Evolutionary conservation across 371 early-diverging fungal genomes (phyloP).

Genomic region (Haplosporangium sp.): DNA sequence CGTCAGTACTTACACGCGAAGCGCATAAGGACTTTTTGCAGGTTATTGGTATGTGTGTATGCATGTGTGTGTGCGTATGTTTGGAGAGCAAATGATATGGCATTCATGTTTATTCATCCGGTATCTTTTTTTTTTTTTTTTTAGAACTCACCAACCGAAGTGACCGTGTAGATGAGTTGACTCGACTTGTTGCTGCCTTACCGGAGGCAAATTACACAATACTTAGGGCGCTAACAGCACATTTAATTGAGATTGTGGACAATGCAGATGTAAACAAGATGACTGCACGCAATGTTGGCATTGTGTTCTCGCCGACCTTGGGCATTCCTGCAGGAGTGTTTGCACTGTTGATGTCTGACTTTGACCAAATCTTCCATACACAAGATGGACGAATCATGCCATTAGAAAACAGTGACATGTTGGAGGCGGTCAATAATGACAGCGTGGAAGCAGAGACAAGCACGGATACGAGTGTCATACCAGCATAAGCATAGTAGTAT

Average conservation of each 20-base stretch:
- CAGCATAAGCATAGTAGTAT: neutral
- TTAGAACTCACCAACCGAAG: conserved; percentile 77
- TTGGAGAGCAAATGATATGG: too few species aligned
- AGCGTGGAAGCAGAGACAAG: neutral
- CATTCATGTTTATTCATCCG: neutral
- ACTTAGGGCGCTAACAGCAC: conserved; percentile 86
- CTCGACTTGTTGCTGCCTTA: conserved; percentile 80
- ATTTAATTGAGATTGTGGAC: conserved; percentile 89
- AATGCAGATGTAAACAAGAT: conserved; percentile 89
- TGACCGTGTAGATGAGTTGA: conserved; percentile 82
- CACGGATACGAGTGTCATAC: neutral
- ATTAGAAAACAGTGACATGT: conserved; percentile 38
- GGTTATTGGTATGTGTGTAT: conserved; percentile 67
- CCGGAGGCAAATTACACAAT: conserved; percentile 91
- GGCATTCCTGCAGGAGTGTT: conserved; percentile 93
- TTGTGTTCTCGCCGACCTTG: conserved; percentile 96
- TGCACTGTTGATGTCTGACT: conserved; percentile 88
- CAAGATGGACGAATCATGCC: conserved; percentile 60
- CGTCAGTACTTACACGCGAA: conserved; percentile 85
- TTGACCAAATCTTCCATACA: conserved; percentile 87
- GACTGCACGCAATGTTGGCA: conserved; percentile 94
- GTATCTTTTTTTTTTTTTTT: neutral
- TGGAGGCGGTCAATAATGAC: neutral
- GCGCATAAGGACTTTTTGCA: conserved; percentile 81
- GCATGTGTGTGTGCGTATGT: too few species aligned